These are phyloP conservation scores for Entonaema liquescens DNA, from an alignment of 495 filamentous ascomycete genomes.

Conservation along the genomic window DNA sequence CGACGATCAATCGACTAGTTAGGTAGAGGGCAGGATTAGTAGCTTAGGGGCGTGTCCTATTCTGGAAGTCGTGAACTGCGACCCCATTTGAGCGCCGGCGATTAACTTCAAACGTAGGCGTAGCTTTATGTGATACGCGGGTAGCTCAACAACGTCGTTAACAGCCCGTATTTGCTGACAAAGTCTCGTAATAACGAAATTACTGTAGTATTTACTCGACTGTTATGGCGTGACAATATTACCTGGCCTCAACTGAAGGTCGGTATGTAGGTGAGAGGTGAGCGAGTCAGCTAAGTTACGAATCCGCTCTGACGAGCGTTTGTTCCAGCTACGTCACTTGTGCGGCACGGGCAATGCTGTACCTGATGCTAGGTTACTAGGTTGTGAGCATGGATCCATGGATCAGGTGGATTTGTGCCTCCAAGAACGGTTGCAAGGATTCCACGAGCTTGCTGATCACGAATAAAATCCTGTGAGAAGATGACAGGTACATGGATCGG, in stretches of 20 bases:
- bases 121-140: conserved; percentile 12
- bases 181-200: conserved; percentile 16
- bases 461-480: conserved; percentile 29
- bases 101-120: conserved; percentile 23
- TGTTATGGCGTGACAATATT: conserved; percentile 21
- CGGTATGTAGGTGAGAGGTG: conserved; percentile 15
- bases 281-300: conserved; percentile 13
- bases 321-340: conserved; percentile 40
- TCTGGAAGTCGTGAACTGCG: conserved; percentile 4
- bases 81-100: conserved; percentile 11
- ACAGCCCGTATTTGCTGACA: conserved; percentile 20
- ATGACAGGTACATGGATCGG: conserved; percentile 26
- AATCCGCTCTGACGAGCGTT: conserved; percentile 33
- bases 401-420: conserved; percentile 32
- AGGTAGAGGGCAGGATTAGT: background rate
- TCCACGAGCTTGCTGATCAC: conserved; percentile 31
- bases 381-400: conserved; percentile 27
- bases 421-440: conserved; percentile 42
- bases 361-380: conserved; percentile 29
- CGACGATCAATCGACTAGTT: conserved; percentile 16
- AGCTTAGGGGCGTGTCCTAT: background rate
- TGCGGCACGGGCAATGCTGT: conserved; percentile 38
- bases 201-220: background rate
- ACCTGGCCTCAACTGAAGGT: conserved; percentile 6
- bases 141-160: conserved; percentile 3